These are phyloP conservation scores for Russula foetens DNA, from an alignment of 768 basidiomycete genomes.

Conservation along the genomic window DNA sequence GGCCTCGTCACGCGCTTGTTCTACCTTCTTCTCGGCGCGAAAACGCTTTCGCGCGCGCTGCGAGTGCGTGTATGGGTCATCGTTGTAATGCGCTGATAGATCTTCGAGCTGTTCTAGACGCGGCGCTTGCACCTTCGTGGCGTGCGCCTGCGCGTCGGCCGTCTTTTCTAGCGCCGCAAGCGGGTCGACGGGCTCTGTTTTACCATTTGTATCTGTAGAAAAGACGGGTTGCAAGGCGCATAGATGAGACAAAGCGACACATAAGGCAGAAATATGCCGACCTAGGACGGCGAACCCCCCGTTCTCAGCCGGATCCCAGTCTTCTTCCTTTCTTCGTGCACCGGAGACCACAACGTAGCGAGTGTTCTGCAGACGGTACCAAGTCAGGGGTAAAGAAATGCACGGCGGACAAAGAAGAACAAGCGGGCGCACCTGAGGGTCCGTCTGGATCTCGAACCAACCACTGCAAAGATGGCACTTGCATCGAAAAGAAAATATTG, in stretches of 20 bases:
- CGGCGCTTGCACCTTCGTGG: conserved; percentile 67
- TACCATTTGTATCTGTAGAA: conserved; percentile 57
- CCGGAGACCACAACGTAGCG: conserved; percentile 89
- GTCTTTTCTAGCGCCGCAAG: conserved; percentile 87
- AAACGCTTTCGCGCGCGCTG: conserved; percentile 70
- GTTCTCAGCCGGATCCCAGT: conserved; percentile 96
- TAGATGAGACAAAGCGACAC: background rate
- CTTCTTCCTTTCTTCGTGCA: conserved; percentile 90
- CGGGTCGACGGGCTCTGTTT: conserved; percentile 62
- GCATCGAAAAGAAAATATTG: conserved; percentile 92
- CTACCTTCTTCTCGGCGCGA: conserved; percentile 78
- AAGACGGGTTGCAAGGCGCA: background rate
- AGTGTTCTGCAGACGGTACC: conserved; percentile 60
- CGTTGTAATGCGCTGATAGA: conserved; percentile 67
- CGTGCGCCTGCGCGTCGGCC: conserved; percentile 61
- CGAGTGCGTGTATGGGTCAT: conserved; percentile 84
- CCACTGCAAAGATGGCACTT: conserved; percentile 94
- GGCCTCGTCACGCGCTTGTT: conserved; percentile 52
- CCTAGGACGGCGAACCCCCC: conserved; percentile 89
- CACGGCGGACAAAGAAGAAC: background rate
- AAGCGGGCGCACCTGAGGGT: conserved; percentile 67
- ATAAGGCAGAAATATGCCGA: conserved; percentile 25
- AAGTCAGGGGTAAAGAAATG: background rate
- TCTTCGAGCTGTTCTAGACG: conserved; percentile 74
- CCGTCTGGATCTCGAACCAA: conserved; percentile 99